phyloP scores from a whole-genome alignment of 2,329 filamentous ascomycete species.

The Biscogniauxia sp. region DNA sequence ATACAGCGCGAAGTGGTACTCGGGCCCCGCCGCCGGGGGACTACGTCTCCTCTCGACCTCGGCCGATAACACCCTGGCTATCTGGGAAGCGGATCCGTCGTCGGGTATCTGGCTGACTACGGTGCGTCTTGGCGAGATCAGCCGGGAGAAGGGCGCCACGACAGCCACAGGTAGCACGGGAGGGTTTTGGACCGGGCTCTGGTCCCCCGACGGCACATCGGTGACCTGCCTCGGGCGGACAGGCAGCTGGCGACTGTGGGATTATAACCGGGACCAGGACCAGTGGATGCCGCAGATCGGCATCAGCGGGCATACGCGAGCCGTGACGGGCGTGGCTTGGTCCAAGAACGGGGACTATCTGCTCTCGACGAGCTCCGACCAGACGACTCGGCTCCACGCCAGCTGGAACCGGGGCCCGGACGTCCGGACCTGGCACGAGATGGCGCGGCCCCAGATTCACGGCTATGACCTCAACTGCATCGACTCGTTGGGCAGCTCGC shows the following conservation, averaged over 20 bases:
- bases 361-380: conserved; percentile 84
- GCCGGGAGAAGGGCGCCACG: conserved; percentile 89
- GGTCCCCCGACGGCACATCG: conserved; percentile 73
- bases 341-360: conserved; percentile 78
- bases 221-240: conserved; percentile 85
- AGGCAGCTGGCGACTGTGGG: conserved; percentile 90
- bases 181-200: conserved; percentile 94
- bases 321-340: conserved; percentile 83
- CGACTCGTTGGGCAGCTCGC: conserved; percentile 66
- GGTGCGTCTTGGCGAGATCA: conserved; percentile 87
- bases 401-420: conserved; percentile 58
- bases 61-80: conserved; percentile 89
- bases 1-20: conserved; percentile 79
- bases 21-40: conserved; percentile 44
- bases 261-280: conserved; percentile 57
- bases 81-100: conserved; percentile 82
- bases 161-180: conserved; percentile 94
- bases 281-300: conserved; percentile 76
- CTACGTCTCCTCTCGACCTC: conserved; percentile 83
- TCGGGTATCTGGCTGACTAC: conserved; percentile 91
- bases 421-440: conserved; percentile 80
- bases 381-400: conserved; percentile 86
- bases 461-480: conserved; percentile 98
- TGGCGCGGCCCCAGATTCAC: conserved; percentile 93
- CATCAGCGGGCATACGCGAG: conserved; percentile 78